Conservation (phyloP, 176 grass and related monocot genomes). For the Triticum timopheevii region DNA sequence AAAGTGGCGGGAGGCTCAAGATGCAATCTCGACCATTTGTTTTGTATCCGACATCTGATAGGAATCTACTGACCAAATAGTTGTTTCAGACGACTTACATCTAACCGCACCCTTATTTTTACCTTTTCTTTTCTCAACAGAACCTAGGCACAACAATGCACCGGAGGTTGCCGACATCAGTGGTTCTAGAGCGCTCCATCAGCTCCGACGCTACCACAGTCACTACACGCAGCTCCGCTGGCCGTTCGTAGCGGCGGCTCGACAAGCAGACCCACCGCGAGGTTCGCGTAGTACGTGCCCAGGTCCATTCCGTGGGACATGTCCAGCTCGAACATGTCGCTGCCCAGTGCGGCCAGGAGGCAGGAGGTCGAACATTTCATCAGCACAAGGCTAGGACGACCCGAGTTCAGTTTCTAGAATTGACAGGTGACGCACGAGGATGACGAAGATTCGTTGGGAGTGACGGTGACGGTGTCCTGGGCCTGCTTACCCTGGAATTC, state of each 20-base stretch:
- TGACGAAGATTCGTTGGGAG: neutral
- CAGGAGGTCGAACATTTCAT: neutral
- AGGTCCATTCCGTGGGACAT: conserved; percentile 25
- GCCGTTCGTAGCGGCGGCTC: conserved; percentile 8
- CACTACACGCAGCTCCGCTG: neutral
- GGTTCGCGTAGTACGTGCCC: neutral
- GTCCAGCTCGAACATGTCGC: neutral
- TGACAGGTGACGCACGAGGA: too few species aligned
- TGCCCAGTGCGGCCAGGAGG: neutral
- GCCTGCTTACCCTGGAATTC: neutral
- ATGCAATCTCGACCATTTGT: too few species aligned
- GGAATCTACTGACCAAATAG: too few species aligned
- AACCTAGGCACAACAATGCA: neutral
- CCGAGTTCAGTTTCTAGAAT: too few species aligned
- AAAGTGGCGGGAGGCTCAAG: too few species aligned
- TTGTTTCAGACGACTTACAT: too few species aligned
- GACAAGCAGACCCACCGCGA: conserved; percentile 37
- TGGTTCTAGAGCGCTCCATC: conserved; percentile 29
- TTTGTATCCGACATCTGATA: too few species aligned
- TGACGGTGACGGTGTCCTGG: neutral
- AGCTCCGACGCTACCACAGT: neutral
- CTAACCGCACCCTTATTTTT: too few species aligned
- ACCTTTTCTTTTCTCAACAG: too few species aligned
- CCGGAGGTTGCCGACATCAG: neutral
- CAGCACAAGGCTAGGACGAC: neutral